These are phyloP conservation scores for Orychophragmus violaceus DNA, from an alignment of 345 rosid genomes.

Conservation along the genomic window DNA sequence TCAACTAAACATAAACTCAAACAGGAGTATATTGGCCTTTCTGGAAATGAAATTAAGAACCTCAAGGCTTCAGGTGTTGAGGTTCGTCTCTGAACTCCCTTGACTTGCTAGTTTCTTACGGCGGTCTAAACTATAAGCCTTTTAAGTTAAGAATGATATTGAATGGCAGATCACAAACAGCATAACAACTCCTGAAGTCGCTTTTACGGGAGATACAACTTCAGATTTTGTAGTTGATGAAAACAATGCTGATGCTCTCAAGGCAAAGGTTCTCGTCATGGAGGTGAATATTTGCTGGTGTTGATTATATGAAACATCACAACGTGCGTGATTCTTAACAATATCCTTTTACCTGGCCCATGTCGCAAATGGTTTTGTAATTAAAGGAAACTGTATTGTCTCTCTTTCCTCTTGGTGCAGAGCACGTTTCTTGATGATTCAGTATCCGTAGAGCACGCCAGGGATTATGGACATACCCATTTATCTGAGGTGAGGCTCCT, in stretches of 20 bases:
- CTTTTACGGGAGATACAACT: slow-evolving; percentile 93
- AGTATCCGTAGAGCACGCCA: slow-evolving; percentile 71
- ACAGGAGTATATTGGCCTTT: slow-evolving; percentile 65
- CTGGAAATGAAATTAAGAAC: slow-evolving; percentile 64
- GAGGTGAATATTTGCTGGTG: slow-evolving; percentile 50
- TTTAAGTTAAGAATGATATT: slow-evolving; percentile 4
- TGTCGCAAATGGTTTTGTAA: slow-evolving; percentile 1
- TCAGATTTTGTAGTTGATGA: slow-evolving; percentile 70
- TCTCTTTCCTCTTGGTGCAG: slow-evolving; percentile 33
- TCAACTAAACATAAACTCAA: slow-evolving; percentile 68
- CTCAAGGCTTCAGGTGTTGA: slow-evolving; percentile 78
- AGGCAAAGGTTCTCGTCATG: slow-evolving; percentile 76
- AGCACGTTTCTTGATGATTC: slow-evolving; percentile 73
- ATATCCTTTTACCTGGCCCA: background rate
- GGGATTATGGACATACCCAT: slow-evolving; percentile 89
- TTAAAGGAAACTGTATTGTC: background rate
- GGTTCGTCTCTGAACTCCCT: slow-evolving; percentile 41
- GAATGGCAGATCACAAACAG: slow-evolving; percentile 67
- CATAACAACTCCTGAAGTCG: slow-evolving; percentile 63
- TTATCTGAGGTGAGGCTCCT: slow-evolving; percentile 61
- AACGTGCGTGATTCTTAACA: background rate
- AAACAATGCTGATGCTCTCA: slow-evolving; percentile 59
- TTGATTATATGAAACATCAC: slow-evolving; percentile 2
- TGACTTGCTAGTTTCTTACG: slow-evolving; percentile 29
- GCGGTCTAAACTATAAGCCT: background rate